Base-by-base conservation (phyloP, 192 early-diverging fungal species). In the Coemansia sp. region DNA sequence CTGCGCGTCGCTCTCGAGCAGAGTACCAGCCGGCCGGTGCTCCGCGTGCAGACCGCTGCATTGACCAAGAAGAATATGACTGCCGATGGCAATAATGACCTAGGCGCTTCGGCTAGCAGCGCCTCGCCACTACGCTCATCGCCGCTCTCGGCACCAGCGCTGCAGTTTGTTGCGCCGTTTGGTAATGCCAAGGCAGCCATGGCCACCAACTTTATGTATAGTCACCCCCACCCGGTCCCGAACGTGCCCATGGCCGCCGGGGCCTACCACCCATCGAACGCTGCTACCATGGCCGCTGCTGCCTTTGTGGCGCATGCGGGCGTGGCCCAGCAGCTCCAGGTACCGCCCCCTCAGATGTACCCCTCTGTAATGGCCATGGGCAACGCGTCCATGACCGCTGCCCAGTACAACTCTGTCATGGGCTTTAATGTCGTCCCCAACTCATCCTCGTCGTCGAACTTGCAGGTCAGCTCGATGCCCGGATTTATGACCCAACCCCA, bases 71-170 rank as follows among this genome's bases (percentile, higher is more conserved):
- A 49, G 5, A 7, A 47, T 52, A 15, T 44, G 20, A 38, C 58
- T 9, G 57, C 38, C n/a, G 63, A 31, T 52, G 49, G 61, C 34
- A 10, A 18, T 50, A 57, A 16, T 18, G 33, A 34, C 33, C 4
- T 16, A 1, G 29, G 29, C 8, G 31, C 31, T 6, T n/a, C 55
- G 57, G 29, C 67, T 22, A 40, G 29, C 39, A 46, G 43, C 5
- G 43, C 53, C 41, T 75, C 74, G 41, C 76, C 77, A 31, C 64
- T 73, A 18, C 67, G 70, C 53, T 50, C 57, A 22, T 84, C 81
- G 55, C 81, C 81, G 64, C 71, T 76, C 16, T 79, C 81, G 36
- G 77, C 77, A 15, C 77, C 81, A 22, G 73, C 70, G 68, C 66
- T 83, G 22, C 76, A 76, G 27, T 58, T 76, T 58, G 70, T 61